Base-by-base conservation (phyloP, 495 filamentous ascomycete species). In the Lichenothelia convexa region DNA sequence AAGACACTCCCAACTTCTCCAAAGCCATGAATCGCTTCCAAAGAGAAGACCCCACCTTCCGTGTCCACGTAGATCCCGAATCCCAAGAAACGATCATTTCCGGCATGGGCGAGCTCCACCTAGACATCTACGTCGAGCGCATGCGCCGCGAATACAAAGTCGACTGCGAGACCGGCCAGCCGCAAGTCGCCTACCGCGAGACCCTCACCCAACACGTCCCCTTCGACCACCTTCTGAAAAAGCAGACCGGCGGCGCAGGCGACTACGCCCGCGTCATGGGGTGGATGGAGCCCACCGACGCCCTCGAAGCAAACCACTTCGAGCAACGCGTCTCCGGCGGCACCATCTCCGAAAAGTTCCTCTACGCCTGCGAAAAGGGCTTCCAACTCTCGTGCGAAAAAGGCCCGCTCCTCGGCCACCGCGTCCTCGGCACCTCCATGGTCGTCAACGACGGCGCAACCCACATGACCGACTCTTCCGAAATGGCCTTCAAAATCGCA, bases 21-120 rank as follows among this genome's bases (percentile, higher is more conserved):
- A 99, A 95, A 65, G 91, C 91, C 45, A 95, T 99, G 73, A 83
- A 84, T 46, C 82, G 91, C 45, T 99, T 99, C 75, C 89, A 94
- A 63, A 73, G 91, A 37, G 91, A 99, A 59, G 91, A 99, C 46
- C 91, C 91, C 7, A 99, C 91, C 17, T 99, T 99, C 72, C 73
- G 91, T 30, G 82, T 95, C 30, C 77, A 79, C 41, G 81, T 91
- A 49, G 91, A 99, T 49, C 60, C 64, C 23, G 91, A 99, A 61
- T 79, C 72, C 45, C 73, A 87, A 44, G 80, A 99, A 62, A 93
- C 86, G 32, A 89, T 99, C 55, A 95, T 99, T 55, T 87, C 80
- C 30, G 91, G 91, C 34, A 99, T 99, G 91, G 91, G 91, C 43
- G 91, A 99, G 55, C 57, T 99, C 40, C 91, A 99, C 58, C 69